A percentile compares a stretch with the other conserved stretches of the same genome.
phyloP scores from a whole-genome alignment of 805 yeast genomes.

The Wickerhamiella nectarea region DNA sequence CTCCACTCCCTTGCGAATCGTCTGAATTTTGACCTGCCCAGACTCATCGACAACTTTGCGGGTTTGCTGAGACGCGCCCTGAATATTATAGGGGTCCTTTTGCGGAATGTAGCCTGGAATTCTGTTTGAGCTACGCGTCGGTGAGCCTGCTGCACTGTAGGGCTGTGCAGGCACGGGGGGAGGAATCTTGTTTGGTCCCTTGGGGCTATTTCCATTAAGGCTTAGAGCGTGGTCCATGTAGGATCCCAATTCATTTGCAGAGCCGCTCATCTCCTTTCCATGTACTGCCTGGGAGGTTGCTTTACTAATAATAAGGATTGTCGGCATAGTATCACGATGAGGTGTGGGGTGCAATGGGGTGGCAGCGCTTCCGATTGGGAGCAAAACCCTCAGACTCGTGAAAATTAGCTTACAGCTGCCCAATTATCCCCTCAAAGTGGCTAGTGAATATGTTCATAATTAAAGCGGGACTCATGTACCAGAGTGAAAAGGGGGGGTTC shows the following conservation, averaged over 20 bases:
- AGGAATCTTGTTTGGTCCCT: background rate
- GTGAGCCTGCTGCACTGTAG: conserved; percentile 1
- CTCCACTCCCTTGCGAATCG: conserved; percentile 44
- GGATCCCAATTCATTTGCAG: conserved; percentile 4
- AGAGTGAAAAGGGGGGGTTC: background rate
- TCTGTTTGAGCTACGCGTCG: background rate
- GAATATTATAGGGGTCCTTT: conserved; percentile 5
- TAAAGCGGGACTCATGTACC: no score
- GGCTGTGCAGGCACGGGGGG: conserved; percentile 1
- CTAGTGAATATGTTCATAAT: no score
- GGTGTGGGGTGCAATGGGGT: background rate
- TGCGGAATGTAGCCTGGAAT: conserved; percentile 11
- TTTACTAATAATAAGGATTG: background rate
- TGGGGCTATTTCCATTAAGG: background rate
- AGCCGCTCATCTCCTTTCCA: conserved; percentile 7
- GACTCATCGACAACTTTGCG: conserved; percentile 12
- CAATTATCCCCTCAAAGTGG: no score
- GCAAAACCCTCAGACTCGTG: no score
- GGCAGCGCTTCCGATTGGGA: no score
- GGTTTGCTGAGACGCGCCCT: conserved; percentile 7
- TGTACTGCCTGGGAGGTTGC: conserved; percentile 1
- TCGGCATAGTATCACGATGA: background rate
- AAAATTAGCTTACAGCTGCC: no score
- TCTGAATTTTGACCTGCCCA: conserved; percentile 40
- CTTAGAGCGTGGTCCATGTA: conserved; percentile 8